Conservation (phyloP, 1,139 yeast genomes). For the Eremothecium sinecaudum region DNA sequence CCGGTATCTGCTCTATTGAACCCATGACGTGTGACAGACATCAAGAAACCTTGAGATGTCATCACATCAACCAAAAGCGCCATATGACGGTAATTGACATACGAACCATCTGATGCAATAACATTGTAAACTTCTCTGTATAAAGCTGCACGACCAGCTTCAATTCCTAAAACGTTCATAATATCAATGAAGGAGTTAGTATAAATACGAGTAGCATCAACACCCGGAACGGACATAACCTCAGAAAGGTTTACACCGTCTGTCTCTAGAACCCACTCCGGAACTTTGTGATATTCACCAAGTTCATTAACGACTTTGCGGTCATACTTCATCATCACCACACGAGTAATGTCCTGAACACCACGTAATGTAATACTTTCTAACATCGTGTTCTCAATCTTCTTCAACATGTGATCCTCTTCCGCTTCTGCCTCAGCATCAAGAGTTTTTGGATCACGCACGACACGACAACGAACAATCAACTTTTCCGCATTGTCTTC, state of each 20-base stretch:
- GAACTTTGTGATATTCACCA: constrained; percentile 81
- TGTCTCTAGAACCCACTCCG: constrained; percentile 97
- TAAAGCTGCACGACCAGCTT: constrained; percentile 92
- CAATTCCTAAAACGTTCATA: constrained; percentile 92
- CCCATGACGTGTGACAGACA: constrained; percentile 99
- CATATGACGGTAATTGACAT: constrained; percentile 97
- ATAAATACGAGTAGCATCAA: constrained; percentile 79
- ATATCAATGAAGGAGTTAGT: constrained; percentile 96
- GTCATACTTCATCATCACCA: constrained; percentile 76
- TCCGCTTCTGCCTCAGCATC: constrained; percentile 94
- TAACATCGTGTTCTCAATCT: constrained; percentile 93
- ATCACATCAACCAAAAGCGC: constrained; percentile 94
- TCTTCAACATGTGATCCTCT: constrained; percentile 92
- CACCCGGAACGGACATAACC: constrained; percentile 92
- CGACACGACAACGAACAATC: constrained; percentile 95
- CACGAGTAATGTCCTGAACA: constrained; percentile 89
- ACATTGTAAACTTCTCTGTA: constrained; percentile 92
- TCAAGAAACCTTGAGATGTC: constrained; percentile 97
- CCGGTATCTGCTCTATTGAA: constrained; percentile 98
- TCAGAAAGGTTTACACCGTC: constrained; percentile 96
- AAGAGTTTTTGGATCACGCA: constrained; percentile 87
- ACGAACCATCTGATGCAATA: constrained; percentile 98
- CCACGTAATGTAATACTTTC: constrained; percentile 93
- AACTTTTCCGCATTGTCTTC: constrained; percentile 98
- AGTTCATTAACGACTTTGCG: constrained; percentile 65